These are phyloP conservation scores for Ustilago curta DNA, from an alignment of 1,284 basidiomycete genomes.

Conservation along the genomic window DNA sequence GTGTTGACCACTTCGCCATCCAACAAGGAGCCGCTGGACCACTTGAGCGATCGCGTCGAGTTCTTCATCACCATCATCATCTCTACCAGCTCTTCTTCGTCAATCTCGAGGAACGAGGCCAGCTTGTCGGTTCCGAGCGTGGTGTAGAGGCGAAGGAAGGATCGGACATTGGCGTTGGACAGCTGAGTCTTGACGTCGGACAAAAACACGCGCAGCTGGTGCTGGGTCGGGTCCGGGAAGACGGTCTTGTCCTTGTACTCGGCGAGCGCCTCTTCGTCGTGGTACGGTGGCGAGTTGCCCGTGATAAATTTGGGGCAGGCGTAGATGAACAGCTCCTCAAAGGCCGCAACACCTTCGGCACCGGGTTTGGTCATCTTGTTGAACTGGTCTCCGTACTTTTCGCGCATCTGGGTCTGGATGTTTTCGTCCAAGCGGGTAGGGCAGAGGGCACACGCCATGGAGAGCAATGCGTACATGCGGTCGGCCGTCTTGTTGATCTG, in stretches of 20 bases:
- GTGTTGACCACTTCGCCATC: conserved; percentile 89
- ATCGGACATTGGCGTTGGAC: conserved; percentile 85
- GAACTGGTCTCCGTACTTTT: conserved; percentile 91
- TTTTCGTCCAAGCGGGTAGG: conserved; percentile 91
- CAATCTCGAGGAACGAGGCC: conserved; percentile 83
- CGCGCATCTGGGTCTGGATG: conserved; percentile 90
- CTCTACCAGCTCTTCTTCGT: conserved; percentile 93
- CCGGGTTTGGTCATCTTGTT: conserved; percentile 79
- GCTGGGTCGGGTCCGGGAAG: conserved; percentile 80
- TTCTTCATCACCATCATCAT: conserved; percentile 98
- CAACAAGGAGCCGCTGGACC: conserved; percentile 77
- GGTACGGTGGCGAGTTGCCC: conserved; percentile 88
- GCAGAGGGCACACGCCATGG: conserved; percentile 90
- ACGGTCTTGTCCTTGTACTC: conserved; percentile 72
- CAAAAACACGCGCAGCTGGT: conserved; percentile 86
- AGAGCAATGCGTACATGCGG: conserved; percentile 95
- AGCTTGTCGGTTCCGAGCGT: conserved; percentile 91
- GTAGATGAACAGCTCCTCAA: conserved; percentile 93
- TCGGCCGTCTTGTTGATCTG: conserved; percentile 98
- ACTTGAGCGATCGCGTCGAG: conserved; percentile 75
- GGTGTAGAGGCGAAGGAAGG: conserved; percentile 94
- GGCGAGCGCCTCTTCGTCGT: conserved; percentile 79
- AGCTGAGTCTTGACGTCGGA: conserved; percentile 81
- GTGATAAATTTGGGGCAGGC: conserved; percentile 97
- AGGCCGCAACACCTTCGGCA: conserved; percentile 80